Base-by-base conservation (phyloP, 192 early-diverging fungal species). In the Backusella luteola region DNA sequence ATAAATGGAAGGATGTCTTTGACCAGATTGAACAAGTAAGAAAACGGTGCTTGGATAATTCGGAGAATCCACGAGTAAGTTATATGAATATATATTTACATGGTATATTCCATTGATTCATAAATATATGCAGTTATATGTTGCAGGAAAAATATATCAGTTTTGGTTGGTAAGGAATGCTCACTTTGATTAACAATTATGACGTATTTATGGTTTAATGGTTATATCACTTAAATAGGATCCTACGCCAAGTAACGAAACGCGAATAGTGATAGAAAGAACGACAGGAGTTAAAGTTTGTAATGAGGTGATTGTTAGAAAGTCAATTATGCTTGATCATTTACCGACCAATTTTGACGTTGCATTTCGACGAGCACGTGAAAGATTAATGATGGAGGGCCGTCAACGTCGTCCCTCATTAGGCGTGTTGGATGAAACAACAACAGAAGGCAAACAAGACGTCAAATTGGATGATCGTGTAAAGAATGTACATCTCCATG, bases 1-100 rank as follows among this genome's bases (percentile, higher is more conserved):
- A 84, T 34, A 77, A 83, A 42, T 87, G 86, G 86, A 77, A 81
- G 34, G 69, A 71, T 8, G 82, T 83, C 1, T 79, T 87, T 77
- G 73, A 81, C 35, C 77, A 76, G 9, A 82, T 87, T 6, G 78
- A 76, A 5, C 81, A 85, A 67, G 77, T 76, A 8, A 67, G 85
- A 26, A 34, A 67, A 14, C 75, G 76, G 29, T 84, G 84, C 52
- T 73, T 84, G 21, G 44, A 46, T n/a, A 46, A 76, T 1, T 72
- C 76, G 32, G 81, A 84, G 4, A 78, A 86, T 66, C 85, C 85
- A 23, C 83, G 82, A 74, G 85, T 86, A 80, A 79, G 38, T 39
- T 4, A 21, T 35, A 14, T 39, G 26, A 4, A 41, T 69, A 42
- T 12, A 41, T 26, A 69, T 36, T 0, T 26, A 32, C 2, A 36